phyloP scores from a whole-genome alignment of 345 rosid species.

The Moricandia arvensis region DNA sequence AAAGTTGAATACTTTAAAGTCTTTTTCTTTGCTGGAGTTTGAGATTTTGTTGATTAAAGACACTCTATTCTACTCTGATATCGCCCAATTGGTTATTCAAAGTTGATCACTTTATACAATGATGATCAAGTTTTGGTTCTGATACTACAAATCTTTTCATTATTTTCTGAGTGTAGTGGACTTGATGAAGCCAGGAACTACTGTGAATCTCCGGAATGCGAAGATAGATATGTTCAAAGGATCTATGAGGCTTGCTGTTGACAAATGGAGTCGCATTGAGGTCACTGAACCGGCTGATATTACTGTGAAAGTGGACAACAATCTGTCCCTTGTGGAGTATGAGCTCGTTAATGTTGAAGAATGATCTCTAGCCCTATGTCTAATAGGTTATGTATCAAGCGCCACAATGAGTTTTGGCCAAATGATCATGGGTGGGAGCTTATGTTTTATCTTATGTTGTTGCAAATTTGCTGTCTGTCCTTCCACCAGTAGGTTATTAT shows the following conservation, averaged over 20 bases:
- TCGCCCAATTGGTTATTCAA: neutral
- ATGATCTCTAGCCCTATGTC: conserved; percentile 27
- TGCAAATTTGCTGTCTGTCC: conserved; percentile 15
- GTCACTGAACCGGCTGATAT: conserved; percentile 40
- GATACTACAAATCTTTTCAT: neutral
- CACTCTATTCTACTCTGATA: neutral
- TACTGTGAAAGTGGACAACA: conserved; percentile 44
- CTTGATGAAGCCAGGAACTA: conserved; percentile 47
- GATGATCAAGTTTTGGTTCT: neutral
- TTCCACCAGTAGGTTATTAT: neutral
- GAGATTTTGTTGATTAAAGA: neutral
- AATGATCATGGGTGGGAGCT: neutral
- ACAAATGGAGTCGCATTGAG: conserved; percentile 58
- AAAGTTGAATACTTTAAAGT: neutral
- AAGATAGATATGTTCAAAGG: conserved; percentile 61
- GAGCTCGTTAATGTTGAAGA: conserved; percentile 58
- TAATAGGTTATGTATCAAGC: conserved; percentile 10
- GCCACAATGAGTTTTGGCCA: conserved; percentile 3
- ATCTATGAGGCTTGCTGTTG: conserved; percentile 58
- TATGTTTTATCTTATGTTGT: conserved; percentile 11
- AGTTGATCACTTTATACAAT: neutral
- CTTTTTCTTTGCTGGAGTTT: neutral
- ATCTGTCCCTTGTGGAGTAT: conserved; percentile 50
- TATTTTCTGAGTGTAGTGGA: conserved; percentile 30
- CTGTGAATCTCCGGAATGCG: conserved; percentile 50